phyloP scores from a whole-genome alignment of 768 basidiomycete species.

The Termitomyces sp. region DNA sequence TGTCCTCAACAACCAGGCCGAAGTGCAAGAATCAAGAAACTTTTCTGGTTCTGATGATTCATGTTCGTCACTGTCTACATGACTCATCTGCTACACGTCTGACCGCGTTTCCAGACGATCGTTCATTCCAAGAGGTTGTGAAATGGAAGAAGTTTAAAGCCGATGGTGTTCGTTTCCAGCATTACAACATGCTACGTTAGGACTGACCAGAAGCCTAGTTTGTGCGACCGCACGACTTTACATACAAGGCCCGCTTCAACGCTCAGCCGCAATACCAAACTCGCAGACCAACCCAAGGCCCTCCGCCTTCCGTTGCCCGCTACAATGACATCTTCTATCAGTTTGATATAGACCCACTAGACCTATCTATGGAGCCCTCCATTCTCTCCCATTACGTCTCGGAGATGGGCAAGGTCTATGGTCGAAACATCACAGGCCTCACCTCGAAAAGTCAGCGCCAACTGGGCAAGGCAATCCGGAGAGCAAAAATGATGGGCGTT shows the following conservation, averaged over 20 bases:
- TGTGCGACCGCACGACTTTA: slow-evolving; percentile 22
- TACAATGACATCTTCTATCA: slow-evolving; percentile 67
- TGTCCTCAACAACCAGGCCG: neutral
- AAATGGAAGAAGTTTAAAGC: slow-evolving; percentile 20
- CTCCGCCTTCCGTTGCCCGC: slow-evolving; percentile 49
- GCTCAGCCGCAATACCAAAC: slow-evolving; percentile 10
- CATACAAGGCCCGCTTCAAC: slow-evolving; percentile 25
- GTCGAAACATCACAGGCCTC: slow-evolving; percentile 64
- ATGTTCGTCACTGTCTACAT: neutral
- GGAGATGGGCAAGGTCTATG: slow-evolving; percentile 77
- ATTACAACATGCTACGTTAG: neutral
- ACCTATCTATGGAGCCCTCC: slow-evolving; percentile 57
- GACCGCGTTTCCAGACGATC: neutral
- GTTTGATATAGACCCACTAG: slow-evolving; percentile 68
- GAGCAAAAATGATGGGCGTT: slow-evolving; percentile 90
- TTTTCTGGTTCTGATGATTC: neutral
- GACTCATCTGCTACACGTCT: neutral
- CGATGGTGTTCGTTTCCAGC: slow-evolving; percentile 16
- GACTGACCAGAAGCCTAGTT: slow-evolving; percentile 8
- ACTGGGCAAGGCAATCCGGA: slow-evolving; percentile 79
- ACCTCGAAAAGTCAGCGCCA: slow-evolving; percentile 77
- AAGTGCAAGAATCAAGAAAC: neutral
- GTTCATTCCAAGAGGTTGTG: neutral
- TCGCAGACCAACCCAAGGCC: slow-evolving; percentile 45
- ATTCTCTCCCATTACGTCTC: slow-evolving; percentile 59